Conservation (phyloP, 208 protist species). For the Vickermania spadyakhi region DNA sequence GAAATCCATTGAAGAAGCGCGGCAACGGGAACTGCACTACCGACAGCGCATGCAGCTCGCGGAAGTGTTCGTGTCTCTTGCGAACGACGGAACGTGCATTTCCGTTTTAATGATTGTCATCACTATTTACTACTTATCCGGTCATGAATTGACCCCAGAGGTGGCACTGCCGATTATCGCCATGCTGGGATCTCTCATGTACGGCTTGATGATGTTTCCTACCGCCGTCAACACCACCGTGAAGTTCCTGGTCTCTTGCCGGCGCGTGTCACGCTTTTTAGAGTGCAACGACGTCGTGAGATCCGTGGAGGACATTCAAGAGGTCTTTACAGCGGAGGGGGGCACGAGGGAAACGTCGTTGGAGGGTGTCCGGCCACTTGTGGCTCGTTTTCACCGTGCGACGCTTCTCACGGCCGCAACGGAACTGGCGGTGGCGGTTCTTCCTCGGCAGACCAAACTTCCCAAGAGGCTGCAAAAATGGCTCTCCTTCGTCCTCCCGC, state of each 20-base stretch:
- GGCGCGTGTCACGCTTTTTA: slow-evolving; percentile 67
- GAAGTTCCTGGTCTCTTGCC: slow-evolving; percentile 69
- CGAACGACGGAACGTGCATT: slow-evolving; percentile 32
- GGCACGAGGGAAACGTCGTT: neutral
- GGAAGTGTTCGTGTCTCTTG: slow-evolving; percentile 26
- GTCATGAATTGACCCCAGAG: slow-evolving; percentile 52
- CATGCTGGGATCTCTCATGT: slow-evolving; percentile 82
- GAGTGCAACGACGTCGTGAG: slow-evolving; percentile 28
- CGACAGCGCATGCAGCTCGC: slow-evolving; percentile 25
- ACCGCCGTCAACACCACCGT: slow-evolving; percentile 42
- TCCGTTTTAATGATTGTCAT: slow-evolving; percentile 66
- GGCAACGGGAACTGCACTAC: slow-evolving; percentile 37
- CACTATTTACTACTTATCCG: slow-evolving; percentile 31
- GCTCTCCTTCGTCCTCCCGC: neutral
- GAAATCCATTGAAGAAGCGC: slow-evolving; percentile 19
- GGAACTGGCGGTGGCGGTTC: neutral
- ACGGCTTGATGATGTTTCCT: slow-evolving; percentile 88
- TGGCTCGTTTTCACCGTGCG: neutral
- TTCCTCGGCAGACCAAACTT: neutral
- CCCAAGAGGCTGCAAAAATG: neutral
- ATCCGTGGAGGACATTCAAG: slow-evolving; percentile 16
- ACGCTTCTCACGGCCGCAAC: neutral
- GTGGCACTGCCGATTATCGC: slow-evolving; percentile 87
- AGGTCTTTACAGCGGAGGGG: neutral
- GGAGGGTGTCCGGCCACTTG: neutral